Evolutionary conservation across 163 green algal species (phyloP).

Genomic region (Scenedesmus sp.): DNA sequence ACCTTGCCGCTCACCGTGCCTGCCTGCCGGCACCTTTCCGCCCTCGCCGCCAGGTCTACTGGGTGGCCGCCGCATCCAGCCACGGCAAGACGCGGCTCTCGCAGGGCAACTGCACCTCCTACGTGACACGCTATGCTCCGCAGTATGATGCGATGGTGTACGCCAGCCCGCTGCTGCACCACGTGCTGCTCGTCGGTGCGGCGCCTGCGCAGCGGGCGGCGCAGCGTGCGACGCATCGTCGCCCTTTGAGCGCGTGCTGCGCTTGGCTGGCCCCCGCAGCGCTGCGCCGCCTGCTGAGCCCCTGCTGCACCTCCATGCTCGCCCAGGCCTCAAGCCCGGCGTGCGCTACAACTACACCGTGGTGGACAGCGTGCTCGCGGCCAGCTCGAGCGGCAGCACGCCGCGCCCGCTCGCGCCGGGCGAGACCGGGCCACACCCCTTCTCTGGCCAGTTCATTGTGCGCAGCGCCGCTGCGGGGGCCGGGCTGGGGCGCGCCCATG

Average conservation of each 20-base stretch:
- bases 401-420: not conserved
- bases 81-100: not conserved
- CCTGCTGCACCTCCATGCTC: no score
- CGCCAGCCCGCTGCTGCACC: not conserved
- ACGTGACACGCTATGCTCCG: not conserved
- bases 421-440: not conserved
- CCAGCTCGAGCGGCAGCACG: not conserved
- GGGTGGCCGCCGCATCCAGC: no score
- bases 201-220: not conserved
- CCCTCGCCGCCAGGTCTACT: no score
- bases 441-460: not conserved
- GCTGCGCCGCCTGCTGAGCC: not conserved
- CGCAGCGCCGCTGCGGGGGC: not conserved
- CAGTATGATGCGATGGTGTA: not conserved
- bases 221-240: not conserved
- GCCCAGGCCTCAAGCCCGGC: not conserved
- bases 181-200: slow-evolving; percentile 1
- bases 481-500: no score
- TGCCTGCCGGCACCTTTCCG: no score
- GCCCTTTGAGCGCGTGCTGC: no score
- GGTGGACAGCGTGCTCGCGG: not conserved
- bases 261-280: no score
- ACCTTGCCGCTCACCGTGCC: not conserved
- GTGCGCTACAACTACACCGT: not conserved
- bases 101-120: not conserved